Base-by-base conservation (phyloP, 306 rosid genomes). In the Citrullus amarus region DNA sequence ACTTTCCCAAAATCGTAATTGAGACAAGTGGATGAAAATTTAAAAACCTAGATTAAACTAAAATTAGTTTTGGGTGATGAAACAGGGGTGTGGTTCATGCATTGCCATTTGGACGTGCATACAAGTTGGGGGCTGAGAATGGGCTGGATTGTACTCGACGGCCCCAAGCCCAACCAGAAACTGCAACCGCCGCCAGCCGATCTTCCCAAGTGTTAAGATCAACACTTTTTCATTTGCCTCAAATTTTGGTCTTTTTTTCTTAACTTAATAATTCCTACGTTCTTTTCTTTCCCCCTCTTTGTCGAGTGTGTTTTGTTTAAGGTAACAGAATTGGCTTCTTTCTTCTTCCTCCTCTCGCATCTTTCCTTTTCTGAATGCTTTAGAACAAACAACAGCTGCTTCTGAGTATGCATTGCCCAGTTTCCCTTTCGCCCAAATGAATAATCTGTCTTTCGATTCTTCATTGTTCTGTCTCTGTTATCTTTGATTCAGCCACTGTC, bases 51-150 rank as follows among this genome's bases (percentile, higher is more conserved):
- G 36, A 32, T 2, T 3, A 32, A 32, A 32, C 48, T 43, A 50
- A 50, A 50, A 14, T 13, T 71, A 46, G 3, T 48, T 65, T 34
- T 36, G 5, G 22, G 9, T 53, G 22, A 68, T 54, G 57, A 80
- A 63, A 83, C 87, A 91, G 98, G 98, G 39, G 91, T 87, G 58
- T 91, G 98, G 98, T 82, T 93, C 72, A 93, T 93, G 98, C 98
- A 93, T 83, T 93, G 97, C 79, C 98, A 93, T 85, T 76, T 93
- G 18, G 97, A 93, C 30, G 63, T 93, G 13, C 98, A 93, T 58
- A 91, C 98, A 48, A 93, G 98, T 81, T 91, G 98, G 97, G 98
- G 98, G 39, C 79, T 93, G 39, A 91, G 86, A 78, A 93, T 93
- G 98, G 91, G 91, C 41, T 91, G 98, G 97, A 78, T 91, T 20